Percentiles rank a stretch among this genome's conserved stretches.
phyloP scores from a whole-genome alignment of 2,329 filamentous ascomycete species.

The Xylariaceae sp. region DNA sequence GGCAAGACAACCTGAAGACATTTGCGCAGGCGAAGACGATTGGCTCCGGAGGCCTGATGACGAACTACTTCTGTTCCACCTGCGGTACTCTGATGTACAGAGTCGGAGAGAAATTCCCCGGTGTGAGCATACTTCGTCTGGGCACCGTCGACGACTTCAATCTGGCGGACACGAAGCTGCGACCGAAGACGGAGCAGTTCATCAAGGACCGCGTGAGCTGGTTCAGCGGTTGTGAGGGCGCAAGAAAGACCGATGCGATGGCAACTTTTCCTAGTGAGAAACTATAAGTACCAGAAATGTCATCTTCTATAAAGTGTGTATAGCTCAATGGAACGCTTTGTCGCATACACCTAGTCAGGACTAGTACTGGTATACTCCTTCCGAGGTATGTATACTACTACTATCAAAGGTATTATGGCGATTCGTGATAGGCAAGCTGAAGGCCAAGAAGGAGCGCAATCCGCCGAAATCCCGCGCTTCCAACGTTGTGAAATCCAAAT shows the following conservation, averaged over 20 bases:
- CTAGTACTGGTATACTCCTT: too few species aligned
- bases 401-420: too few species aligned
- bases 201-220: slow-evolving; percentile 48
- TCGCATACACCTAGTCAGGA: too few species aligned
- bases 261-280: too few species aligned
- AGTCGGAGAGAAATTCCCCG: slow-evolving; percentile 40
- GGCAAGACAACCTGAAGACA: slow-evolving; percentile 44
- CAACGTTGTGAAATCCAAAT: too few species aligned
- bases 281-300: too few species aligned
- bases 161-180: slow-evolving; percentile 53
- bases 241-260: neutral
- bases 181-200: slow-evolving; percentile 50
- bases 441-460: too few species aligned
- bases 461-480: too few species aligned
- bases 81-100: slow-evolving; percentile 62
- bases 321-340: too few species aligned
- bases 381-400: too few species aligned
- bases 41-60: slow-evolving; percentile 47
- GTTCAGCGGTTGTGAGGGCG: slow-evolving; percentile 42
- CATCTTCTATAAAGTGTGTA: too few species aligned
- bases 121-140: slow-evolving; percentile 46
- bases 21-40: slow-evolving; percentile 47
- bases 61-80: slow-evolving; percentile 56
- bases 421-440: too few species aligned
- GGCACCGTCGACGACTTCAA: slow-evolving; percentile 61